These are phyloP conservation scores for Plasmodium reichenowi DNA, from an alignment of 169 alveolate genomes.

Conservation along the genomic window DNA sequence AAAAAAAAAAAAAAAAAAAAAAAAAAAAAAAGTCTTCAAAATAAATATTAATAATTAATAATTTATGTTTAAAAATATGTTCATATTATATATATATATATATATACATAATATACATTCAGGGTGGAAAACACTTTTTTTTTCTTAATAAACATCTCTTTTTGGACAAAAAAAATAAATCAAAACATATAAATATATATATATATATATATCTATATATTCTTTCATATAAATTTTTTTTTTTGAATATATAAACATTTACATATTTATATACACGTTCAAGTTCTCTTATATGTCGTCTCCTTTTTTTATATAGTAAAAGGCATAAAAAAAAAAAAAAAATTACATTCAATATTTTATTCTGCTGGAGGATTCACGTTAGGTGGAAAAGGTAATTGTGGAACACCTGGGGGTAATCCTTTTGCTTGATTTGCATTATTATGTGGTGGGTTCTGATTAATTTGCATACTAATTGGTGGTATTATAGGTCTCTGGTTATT, in stretches of 20 bases:
- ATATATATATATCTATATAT: neutral
- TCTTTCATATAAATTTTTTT: too few species aligned
- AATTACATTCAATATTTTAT: neutral
- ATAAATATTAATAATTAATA: too few species aligned
- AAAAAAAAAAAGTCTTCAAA: too few species aligned
- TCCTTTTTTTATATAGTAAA: neutral
- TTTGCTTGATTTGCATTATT: constrained; percentile 11
- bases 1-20: too few species aligned
- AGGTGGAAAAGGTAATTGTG: constrained; percentile 46
- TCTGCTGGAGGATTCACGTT: constrained; percentile 22
- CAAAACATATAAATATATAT: neutral
- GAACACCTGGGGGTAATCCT: constrained; percentile 31
- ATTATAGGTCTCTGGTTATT: constrained; percentile 37
- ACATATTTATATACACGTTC: neutral
- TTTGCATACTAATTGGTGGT: constrained; percentile 54
- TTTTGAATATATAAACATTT: neutral
- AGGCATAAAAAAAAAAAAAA: constrained; percentile 4
- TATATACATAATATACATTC: too few species aligned
- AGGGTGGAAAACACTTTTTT: too few species aligned
- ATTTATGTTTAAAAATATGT: too few species aligned
- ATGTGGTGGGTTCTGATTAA: constrained; percentile 15
- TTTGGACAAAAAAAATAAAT: too few species aligned
- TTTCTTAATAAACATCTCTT: too few species aligned
- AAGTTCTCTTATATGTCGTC: neutral
- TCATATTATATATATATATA: too few species aligned